Evolutionary conservation across 1,284 basidiomycete genomes (phyloP).

Genomic region (Chalciporus piperatoides): DNA sequence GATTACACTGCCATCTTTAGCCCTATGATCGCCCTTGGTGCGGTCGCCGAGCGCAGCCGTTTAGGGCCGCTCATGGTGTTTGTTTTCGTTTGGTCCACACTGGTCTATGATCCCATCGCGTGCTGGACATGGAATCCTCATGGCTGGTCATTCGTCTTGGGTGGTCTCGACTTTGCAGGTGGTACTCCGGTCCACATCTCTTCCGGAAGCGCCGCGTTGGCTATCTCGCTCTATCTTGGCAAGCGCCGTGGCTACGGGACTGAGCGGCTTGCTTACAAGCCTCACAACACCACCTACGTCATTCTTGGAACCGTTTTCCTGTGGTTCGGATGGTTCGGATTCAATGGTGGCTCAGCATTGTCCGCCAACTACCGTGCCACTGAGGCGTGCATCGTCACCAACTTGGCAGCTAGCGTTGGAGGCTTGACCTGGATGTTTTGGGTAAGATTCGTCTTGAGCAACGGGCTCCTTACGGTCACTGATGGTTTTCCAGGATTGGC

Average conservation of each 20-base stretch:
- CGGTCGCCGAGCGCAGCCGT: constrained; percentile 87
- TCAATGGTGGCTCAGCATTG: constrained; percentile 85
- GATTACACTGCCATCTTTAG: constrained; percentile 31
- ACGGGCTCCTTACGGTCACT: not conserved
- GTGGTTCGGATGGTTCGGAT: constrained; percentile 99
- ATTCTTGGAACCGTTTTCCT: constrained; percentile 91
- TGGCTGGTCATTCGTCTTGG: constrained; percentile 80
- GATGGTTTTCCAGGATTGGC: constrained; percentile 61
- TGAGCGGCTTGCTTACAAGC: constrained; percentile 85
- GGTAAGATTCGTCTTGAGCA: constrained; percentile 35
- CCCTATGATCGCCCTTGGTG: constrained; percentile 84
- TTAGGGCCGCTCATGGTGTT: constrained; percentile 88
- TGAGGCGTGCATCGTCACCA: constrained; percentile 91
- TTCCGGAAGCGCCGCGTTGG: constrained; percentile 87
- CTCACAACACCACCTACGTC: constrained; percentile 85
- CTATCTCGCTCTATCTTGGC: constrained; percentile 91
- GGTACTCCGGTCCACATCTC: constrained; percentile 94
- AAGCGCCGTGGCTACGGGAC: constrained; percentile 92
- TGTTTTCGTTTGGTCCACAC: constrained; percentile 87
- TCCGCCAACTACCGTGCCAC: constrained; percentile 86
- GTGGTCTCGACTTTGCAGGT: constrained; percentile 92
- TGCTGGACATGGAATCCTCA: constrained; percentile 93
- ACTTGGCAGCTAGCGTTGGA: constrained; percentile 81
- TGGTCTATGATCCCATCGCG: constrained; percentile 92
- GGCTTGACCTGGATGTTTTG: constrained; percentile 94